phyloP scores from a whole-genome alignment of 768 basidiomycete species.

The Leucocoprinus leucothites region DNA sequence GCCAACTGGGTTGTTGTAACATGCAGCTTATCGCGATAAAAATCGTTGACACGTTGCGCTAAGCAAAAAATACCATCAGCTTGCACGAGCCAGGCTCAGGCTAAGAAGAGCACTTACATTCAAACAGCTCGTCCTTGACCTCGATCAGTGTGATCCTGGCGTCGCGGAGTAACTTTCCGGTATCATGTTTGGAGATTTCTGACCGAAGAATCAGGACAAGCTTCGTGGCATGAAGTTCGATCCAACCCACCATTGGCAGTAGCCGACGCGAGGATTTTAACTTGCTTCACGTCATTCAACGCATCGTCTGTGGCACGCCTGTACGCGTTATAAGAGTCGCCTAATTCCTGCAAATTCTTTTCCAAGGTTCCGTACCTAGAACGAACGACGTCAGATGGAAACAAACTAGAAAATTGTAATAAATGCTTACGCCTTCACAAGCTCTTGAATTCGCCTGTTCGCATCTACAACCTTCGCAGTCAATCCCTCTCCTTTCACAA shows the following conservation, averaged over 20 bases:
- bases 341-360: neutral
- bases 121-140: slow-evolving; percentile 10
- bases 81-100: neutral
- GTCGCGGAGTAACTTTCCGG: neutral
- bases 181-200: neutral
- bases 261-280: neutral
- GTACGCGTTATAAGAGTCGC: neutral
- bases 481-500: slow-evolving; percentile 1
- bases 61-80: neutral
- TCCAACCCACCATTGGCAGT: neutral
- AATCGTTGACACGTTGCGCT: slow-evolving; percentile 20
- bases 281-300: neutral
- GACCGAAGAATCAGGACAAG: neutral
- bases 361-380: neutral
- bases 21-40: slow-evolving; percentile 37
- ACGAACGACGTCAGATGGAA: neutral
- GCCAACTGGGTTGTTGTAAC: slow-evolving; percentile 30
- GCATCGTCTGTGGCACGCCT: neutral
- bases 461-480: neutral
- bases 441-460: neutral
- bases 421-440: neutral
- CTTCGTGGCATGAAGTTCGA: too few relatives aligned
- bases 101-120: slow-evolving; percentile 1
- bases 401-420: neutral
- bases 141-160: neutral